These are phyloP conservation scores for Senna tora DNA, from an alignment of 306 rosid genomes.

Conservation along the genomic window DNA sequence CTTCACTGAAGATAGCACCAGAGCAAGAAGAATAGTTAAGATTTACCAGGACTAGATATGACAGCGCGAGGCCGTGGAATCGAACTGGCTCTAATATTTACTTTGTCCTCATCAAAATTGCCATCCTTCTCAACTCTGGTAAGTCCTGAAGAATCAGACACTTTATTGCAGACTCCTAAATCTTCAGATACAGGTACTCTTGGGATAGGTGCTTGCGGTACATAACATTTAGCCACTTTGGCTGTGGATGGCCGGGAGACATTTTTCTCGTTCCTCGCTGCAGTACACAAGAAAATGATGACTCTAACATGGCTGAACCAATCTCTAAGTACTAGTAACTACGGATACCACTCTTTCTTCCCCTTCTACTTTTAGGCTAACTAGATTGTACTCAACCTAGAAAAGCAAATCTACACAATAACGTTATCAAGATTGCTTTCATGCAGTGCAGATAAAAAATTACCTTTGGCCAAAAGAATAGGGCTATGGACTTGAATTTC, in stretches of 20 bases:
- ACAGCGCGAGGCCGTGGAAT: constrained; percentile 87
- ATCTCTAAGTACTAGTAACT: not conserved
- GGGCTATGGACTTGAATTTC: not conserved
- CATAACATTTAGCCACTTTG: constrained; percentile 53
- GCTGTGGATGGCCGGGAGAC: constrained; percentile 48
- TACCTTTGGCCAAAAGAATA: constrained; percentile 1
- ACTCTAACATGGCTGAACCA: not conserved
- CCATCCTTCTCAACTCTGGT: constrained; percentile 48
- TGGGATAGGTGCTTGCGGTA: constrained; percentile 45
- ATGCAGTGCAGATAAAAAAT: constrained; percentile 17
- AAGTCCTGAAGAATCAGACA: constrained; percentile 41
- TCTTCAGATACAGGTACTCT: constrained; percentile 50
- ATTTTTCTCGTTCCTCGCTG: constrained; percentile 49
- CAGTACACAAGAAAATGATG: constrained; percentile 32
- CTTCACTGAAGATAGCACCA: constrained; percentile 10
- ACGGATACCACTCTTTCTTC: not conserved
- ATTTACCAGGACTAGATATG: constrained; percentile 86
- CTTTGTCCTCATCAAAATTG: constrained; percentile 50
- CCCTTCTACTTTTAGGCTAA: constrained; percentile 11
- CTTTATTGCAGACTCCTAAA: constrained; percentile 39
- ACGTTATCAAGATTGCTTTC: constrained; percentile 4
- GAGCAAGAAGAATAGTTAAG: not conserved
- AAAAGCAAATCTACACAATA: constrained; percentile 9
- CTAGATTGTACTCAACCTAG: not conserved
- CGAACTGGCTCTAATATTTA: constrained; percentile 57